Evolutionary conservation across 2,329 filamentous ascomycete genomes (phyloP).

Genomic region (Penicillium griseofulvum): DNA sequence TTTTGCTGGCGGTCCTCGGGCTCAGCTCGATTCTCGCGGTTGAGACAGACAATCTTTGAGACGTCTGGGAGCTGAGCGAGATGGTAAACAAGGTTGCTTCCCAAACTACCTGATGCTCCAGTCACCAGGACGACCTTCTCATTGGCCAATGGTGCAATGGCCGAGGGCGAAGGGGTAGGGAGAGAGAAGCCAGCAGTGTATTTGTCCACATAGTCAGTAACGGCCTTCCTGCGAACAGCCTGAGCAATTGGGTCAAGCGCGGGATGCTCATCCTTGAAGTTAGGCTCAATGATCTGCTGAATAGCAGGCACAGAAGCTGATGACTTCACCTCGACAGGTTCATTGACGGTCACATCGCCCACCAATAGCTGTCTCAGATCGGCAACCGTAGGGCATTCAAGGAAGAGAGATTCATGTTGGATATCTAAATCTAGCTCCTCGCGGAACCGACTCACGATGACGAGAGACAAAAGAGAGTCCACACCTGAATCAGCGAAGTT

Average conservation of each 20-base stretch:
- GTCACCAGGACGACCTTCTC: conserved; percentile 2
- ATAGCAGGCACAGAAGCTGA: no score
- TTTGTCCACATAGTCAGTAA: neutral
- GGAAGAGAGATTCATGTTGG: neutral
- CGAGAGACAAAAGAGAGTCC: conserved; percentile 14
- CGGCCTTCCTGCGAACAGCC: neutral
- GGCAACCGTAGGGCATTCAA: neutral
- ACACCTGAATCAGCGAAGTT: conserved; percentile 15
- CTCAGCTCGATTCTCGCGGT: neutral
- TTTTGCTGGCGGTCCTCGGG: neutral
- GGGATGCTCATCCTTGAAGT: no score
- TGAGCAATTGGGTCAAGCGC: neutral
- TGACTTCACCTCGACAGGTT: no score
- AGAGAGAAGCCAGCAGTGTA: neutral
- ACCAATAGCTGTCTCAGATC: neutral
- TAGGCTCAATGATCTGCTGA: no score
- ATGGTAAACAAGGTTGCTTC: neutral
- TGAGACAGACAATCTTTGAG: neutral
- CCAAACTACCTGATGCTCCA: conserved; percentile 10
- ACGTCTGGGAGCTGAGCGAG: neutral
- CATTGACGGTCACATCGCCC: no score
- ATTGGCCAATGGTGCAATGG: neutral
- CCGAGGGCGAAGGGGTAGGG: neutral
- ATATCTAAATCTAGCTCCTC: conserved; percentile 11
- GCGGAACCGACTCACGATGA: conserved; percentile 10